Conservation (phyloP, 2,329 filamentous ascomycete species). For the Talaromyces sp. region DNA sequence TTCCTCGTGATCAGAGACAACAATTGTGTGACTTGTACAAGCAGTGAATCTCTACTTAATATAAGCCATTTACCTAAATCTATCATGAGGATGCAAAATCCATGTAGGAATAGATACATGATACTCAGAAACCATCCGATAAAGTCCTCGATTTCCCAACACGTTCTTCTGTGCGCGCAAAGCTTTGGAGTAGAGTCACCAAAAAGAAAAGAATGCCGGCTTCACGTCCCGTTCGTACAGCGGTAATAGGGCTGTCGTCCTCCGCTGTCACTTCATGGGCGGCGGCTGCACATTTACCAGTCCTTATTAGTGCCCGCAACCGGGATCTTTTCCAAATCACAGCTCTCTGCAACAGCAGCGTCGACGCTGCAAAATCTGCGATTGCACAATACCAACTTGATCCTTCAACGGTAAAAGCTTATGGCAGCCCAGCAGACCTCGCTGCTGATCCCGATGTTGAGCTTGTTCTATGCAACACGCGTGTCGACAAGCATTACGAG, state of each 20-base stretch:
- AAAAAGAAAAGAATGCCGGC: background rate
- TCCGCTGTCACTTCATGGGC: conserved; percentile 9
- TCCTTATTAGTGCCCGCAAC: background rate
- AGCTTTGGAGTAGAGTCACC: background rate
- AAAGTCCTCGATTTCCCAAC: too few relatives aligned
- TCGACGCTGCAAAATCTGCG: background rate
- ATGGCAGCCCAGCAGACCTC: conserved; percentile 4
- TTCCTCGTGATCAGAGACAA: background rate
- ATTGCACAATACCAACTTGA: background rate
- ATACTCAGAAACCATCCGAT: background rate
- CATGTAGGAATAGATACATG: background rate
- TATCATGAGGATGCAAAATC: too few relatives aligned
- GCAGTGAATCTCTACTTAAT: background rate
- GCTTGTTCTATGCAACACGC: conserved; percentile 7
- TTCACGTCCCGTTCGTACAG: conserved; percentile 1
- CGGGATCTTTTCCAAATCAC: background rate
- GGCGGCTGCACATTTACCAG: conserved; percentile 3
- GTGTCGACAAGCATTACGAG: conserved; percentile 9
- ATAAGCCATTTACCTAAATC: background rate
- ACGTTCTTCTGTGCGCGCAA: too few relatives aligned
- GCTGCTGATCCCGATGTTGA: background rate
- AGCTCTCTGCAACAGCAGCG: conserved; percentile 7
- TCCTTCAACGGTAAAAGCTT: background rate
- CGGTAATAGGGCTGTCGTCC: conserved; percentile 7
- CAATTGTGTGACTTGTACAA: background rate